Conservation (phyloP, 495 filamentous ascomycete species). For the Aspergillus hancockii region DNA sequence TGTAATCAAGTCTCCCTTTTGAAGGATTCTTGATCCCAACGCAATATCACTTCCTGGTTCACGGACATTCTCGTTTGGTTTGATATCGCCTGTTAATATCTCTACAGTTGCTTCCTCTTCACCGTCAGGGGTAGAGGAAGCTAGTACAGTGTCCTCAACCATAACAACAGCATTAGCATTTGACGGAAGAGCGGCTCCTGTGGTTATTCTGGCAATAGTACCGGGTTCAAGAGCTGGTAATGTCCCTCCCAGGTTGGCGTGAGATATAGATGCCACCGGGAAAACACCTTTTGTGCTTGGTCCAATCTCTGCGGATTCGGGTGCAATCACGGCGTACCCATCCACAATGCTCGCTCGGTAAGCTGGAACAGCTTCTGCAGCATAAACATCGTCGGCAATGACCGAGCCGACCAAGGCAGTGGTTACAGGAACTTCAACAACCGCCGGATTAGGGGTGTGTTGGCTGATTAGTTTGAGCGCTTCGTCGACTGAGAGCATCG, state of each 20-base stretch:
- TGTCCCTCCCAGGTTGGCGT: conserved; percentile 69
- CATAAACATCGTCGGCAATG: conserved; percentile 78
- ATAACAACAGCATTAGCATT: conserved; percentile 92
- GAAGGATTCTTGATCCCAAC: conserved; percentile 66
- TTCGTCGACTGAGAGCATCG: conserved; percentile 83
- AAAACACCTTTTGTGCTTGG: conserved; percentile 71
- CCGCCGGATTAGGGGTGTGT: conserved; percentile 61
- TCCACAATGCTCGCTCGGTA: conserved; percentile 97
- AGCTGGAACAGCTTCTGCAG: conserved; percentile 81
- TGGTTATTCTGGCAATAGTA: conserved; percentile 86
- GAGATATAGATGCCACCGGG: conserved; percentile 83
- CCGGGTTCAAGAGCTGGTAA: conserved; percentile 64
- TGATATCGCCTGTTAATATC: conserved; percentile 74
- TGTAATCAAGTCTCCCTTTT: conserved; percentile 74
- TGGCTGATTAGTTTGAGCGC: conserved; percentile 71
- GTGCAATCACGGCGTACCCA: conserved; percentile 77
- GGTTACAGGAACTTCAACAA: conserved; percentile 59
- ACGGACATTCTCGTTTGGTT: conserved; percentile 81
- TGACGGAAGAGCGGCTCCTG: conserved; percentile 85
- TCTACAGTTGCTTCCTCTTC: conserved; percentile 85
- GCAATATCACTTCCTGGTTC: conserved; percentile 88
- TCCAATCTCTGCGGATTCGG: conserved; percentile 47
- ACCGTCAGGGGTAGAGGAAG: conserved; percentile 70
- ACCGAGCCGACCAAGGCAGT: conserved; percentile 68
- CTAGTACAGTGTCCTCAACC: conserved; percentile 90